Conservation (phyloP, 495 filamentous ascomycete genomes). For the Penicillium paradoxum region DNA sequence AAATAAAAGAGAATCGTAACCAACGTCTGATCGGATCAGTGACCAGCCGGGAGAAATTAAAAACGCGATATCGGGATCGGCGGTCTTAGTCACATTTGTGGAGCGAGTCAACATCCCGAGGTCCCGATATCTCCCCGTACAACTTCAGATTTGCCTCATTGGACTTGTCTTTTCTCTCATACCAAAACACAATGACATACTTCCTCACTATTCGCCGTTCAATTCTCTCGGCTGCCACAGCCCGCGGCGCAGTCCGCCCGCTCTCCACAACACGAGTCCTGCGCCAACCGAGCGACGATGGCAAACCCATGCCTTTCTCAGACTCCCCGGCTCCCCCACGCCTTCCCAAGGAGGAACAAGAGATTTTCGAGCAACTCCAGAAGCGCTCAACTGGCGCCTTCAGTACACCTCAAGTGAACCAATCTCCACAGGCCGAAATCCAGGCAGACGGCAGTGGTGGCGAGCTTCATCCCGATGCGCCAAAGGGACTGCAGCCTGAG, state of each 20-base stretch:
- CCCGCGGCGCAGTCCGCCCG: constrained; percentile 25
- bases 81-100: constrained; percentile 23
- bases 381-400: constrained; percentile 66
- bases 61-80: constrained; percentile 36
- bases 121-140: background rate
- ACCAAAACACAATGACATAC: constrained; percentile 15
- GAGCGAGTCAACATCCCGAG: constrained; percentile 18
- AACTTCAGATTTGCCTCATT: constrained; percentile 4
- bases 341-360: constrained; percentile 83
- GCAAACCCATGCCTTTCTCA: constrained; percentile 36
- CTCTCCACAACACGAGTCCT: constrained; percentile 31
- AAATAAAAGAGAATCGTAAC: background rate
- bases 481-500: constrained; percentile 74
- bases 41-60: constrained; percentile 18
- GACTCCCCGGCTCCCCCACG: constrained; percentile 70
- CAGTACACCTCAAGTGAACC: constrained; percentile 51
- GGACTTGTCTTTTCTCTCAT: background rate
- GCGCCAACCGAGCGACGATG: constrained; percentile 24
- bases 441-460: constrained; percentile 50
- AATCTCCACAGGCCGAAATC: constrained; percentile 30
- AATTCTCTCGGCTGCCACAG: constrained; percentile 14
- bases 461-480: constrained; percentile 65
- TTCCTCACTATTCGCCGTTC: constrained; percentile 15
- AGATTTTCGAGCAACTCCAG: constrained; percentile 87
- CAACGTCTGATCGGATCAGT: background rate